Evolutionary conservation across 805 yeast species (phyloP), one percentile per base, ranked within the genome.

Genomic region (Ogataea polymorpha): DNA sequence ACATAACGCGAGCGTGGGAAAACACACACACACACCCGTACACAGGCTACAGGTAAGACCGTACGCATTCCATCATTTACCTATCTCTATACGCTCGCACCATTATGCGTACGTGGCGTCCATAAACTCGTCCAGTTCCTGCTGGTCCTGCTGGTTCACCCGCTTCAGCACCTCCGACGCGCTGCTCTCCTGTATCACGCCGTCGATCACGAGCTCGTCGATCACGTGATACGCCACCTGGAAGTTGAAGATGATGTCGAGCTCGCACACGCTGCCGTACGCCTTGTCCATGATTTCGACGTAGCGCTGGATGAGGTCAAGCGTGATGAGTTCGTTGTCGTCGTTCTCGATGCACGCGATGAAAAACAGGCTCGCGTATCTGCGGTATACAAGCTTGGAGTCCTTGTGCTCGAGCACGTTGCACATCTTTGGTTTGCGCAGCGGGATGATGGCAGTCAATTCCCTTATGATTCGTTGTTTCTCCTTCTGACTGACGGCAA

Each of bases 241-340:
- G 66, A 93, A 93, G 57, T 95, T 93, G 75, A 93, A 93, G 36
- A 93, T 93, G 48, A 93, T 93, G 66, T 93, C 99, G 55, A 93
- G 71, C 62, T 93, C 99, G 65, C 97, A 89, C 13, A 93, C 99
- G 57, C 88, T 91, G 10, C 96, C 97, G 59, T 87, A 93, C 45
- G 89, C 80, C 53, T 85, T 83, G 68, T 93, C 99, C 96, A 93
- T 88, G 50, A 87, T 89, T 62, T 93, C 99, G 29, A 93, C 99
- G 61, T 82, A 93, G 46, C 97, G 72, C 61, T 93, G 99, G 37
- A 93, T 82, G 13, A 85, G 69, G 56, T 93, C 99, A 42, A 93
- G 69, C 1, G 95, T 81, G 40, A 87, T 65, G 48, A 93, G 71
- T 61, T 93, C 99, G 61, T 93, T 93, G 56, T 86, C 96, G 33